phyloP scores from a whole-genome alignment of 2,329 filamentous ascomycete species.

The Endocalyx cinctus region DNA sequence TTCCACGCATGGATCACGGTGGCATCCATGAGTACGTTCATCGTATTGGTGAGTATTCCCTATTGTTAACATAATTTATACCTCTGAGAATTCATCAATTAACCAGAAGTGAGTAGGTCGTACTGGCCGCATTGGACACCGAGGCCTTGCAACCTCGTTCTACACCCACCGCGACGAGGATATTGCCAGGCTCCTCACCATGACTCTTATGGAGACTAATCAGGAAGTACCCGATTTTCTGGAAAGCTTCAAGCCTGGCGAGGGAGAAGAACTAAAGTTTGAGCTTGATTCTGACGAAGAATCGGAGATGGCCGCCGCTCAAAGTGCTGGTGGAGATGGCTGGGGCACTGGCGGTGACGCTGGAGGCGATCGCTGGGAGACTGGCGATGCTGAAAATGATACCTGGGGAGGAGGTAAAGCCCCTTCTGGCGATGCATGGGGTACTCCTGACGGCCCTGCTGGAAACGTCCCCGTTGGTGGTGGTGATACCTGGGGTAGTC shows the following conservation, averaged over 20 bases:
- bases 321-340: constrained; percentile 14
- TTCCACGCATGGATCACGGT: constrained; percentile 70
- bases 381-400: constrained; percentile 1
- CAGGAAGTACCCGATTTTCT: constrained; percentile 84
- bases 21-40: constrained; percentile 93
- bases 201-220: constrained; percentile 73
- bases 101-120: constrained; percentile 53
- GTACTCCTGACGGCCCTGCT: neutral
- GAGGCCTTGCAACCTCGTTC: constrained; percentile 82
- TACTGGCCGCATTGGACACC: constrained; percentile 88
- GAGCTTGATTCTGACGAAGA: constrained; percentile 54
- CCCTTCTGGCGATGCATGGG: constrained; percentile 1
- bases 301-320: constrained; percentile 19
- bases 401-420: too few species aligned
- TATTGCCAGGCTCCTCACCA: constrained; percentile 69
- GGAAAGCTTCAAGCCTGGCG: constrained; percentile 55
- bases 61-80: constrained; percentile 2
- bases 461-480: too few species aligned
- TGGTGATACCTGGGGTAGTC: constrained; percentile 4
- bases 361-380: constrained; percentile 5
- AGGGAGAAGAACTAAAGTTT: constrained; percentile 47
- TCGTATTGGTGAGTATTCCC: constrained; percentile 69
- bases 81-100: too few species aligned
- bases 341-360: constrained; percentile 10
- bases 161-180: constrained; percentile 74